A percentile compares a stretch with the other conserved stretches of the same genome.
Conservation (phyloP, 2,329 filamentous ascomycete species). For the Ophiocordyceps australis region DNA sequence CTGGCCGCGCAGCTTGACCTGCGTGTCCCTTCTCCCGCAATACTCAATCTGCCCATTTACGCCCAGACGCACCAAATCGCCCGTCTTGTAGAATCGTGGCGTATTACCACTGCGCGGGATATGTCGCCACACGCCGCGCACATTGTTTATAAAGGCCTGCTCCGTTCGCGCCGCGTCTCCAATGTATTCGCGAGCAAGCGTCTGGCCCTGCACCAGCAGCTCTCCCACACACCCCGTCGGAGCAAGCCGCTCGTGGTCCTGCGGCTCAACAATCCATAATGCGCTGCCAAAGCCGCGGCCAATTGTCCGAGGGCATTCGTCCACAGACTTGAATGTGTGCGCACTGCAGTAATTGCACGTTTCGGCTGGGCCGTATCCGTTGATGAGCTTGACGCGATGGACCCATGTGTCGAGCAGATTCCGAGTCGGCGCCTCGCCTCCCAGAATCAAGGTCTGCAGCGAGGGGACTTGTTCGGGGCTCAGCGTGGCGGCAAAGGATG, state of each 20-base stretch:
- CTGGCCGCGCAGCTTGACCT: constrained; percentile 3
- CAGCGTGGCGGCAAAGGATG: constrained; percentile 4
- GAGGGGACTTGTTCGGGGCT: constrained; percentile 3
- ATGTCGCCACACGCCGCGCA: no score
- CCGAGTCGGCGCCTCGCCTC: constrained; percentile 3
- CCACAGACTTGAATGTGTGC: not conserved
- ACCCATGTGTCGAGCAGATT: constrained; percentile 3
- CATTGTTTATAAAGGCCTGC: no score
- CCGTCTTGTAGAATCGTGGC: constrained; percentile 7
- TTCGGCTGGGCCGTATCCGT: constrained; percentile 6
- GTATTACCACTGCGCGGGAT: constrained; percentile 6
- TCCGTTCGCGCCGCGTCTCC: no score
- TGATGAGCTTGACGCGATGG: constrained; percentile 4
- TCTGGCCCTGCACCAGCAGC: constrained; percentile 11
- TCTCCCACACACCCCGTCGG: constrained; percentile 7
- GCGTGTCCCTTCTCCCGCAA: not conserved
- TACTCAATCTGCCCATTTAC: not conserved
- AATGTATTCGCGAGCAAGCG: constrained; percentile 27
- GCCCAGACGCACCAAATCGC: constrained; percentile 2
- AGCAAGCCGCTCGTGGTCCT: constrained; percentile 4
- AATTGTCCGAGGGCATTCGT: constrained; percentile 1
- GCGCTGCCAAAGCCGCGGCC: constrained; percentile 3
- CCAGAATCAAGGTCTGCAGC: constrained; percentile 3
- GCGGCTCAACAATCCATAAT: constrained; percentile 6
- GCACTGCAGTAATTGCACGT: constrained; percentile 3